Conservation (phyloP, 2,329 filamentous ascomycete genomes). For the Verruconis gallopava region DNA sequence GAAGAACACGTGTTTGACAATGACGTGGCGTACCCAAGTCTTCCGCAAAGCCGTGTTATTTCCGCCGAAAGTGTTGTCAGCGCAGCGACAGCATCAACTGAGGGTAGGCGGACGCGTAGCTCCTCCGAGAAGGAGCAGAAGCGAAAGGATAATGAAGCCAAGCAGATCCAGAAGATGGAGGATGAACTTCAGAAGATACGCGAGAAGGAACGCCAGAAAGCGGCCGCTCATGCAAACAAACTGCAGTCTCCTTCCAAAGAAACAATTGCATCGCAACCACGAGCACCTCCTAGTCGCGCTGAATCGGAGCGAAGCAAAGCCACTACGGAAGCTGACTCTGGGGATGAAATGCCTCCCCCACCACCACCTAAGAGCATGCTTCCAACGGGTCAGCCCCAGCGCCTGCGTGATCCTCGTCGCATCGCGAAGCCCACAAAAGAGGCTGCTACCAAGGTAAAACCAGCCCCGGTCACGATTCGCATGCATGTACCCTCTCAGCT, state of each 20-base stretch:
- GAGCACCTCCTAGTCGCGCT: slow-evolving; percentile 13
- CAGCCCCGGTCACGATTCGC: slow-evolving; percentile 57
- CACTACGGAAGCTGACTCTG: slow-evolving; percentile 27
- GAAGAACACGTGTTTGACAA: slow-evolving; percentile 20
- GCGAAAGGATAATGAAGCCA: slow-evolving; percentile 33
- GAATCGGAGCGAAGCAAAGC: slow-evolving; percentile 9
- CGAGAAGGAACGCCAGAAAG: slow-evolving; percentile 58
- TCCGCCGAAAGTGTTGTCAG: slow-evolving; percentile 16
- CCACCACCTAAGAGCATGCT: slow-evolving; percentile 40
- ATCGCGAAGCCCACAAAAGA: slow-evolving; percentile 53
- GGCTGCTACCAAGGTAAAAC: slow-evolving; percentile 42
- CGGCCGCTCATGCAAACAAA: slow-evolving; percentile 26
- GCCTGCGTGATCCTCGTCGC: slow-evolving; percentile 32
- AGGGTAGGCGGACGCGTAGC: slow-evolving; percentile 40
- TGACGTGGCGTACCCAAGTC: slow-evolving; percentile 20
- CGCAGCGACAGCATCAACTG: slow-evolving; percentile 17
- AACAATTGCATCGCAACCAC: slow-evolving; percentile 11
- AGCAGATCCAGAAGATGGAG: slow-evolving; percentile 47
- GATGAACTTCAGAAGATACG: slow-evolving; percentile 56
- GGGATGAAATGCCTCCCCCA: slow-evolving; percentile 47
- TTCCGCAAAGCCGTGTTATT: slow-evolving; percentile 13
- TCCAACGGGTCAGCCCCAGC: slow-evolving; percentile 37
- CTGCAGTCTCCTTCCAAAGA: slow-evolving; percentile 21
- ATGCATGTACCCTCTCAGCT: slow-evolving; percentile 33
- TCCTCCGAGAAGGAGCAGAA: slow-evolving; percentile 52